Conservation (phyloP, 2,329 filamentous ascomycete genomes). For the Didymella lethalis region DNA sequence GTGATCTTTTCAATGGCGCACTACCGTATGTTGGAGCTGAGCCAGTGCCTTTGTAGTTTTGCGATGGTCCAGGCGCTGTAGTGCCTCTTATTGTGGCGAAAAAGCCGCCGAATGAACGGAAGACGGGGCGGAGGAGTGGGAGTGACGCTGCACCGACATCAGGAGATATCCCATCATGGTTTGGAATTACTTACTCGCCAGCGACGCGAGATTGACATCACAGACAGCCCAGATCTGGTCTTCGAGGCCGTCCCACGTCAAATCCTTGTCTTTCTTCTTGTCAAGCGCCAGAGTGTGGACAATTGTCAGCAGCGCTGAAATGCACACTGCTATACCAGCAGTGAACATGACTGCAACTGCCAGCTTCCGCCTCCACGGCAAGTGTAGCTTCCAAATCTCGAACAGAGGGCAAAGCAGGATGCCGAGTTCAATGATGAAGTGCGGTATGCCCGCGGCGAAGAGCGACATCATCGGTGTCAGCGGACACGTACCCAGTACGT, state of each 20-base stretch:
- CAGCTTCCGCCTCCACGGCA: conserved; percentile 27
- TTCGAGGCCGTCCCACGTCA: conserved; percentile 33
- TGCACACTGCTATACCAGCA: conserved; percentile 31
- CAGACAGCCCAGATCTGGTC: conserved; percentile 39
- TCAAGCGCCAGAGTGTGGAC: conserved; percentile 27
- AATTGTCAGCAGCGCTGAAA: conserved; percentile 31
- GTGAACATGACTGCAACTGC: conserved; percentile 33
- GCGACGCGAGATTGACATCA: conserved; percentile 35
- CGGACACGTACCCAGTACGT: conserved; percentile 24
- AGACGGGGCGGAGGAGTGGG: conserved; percentile 30
- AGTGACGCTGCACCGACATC: conserved; percentile 26
- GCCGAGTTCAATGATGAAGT: conserved; percentile 34
- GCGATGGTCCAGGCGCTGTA: neutral
- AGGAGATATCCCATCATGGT: neutral
- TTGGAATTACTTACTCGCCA: conserved; percentile 24
- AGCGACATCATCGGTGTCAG: conserved; percentile 33
- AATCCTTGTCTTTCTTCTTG: conserved; percentile 24
- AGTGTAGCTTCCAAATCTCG: conserved; percentile 30
- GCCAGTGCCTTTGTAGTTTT: conserved; percentile 16
- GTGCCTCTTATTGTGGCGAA: conserved; percentile 20
- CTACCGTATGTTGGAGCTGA: conserved; percentile 25
- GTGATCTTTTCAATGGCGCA: conserved; percentile 7
- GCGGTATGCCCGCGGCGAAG: conserved; percentile 28
- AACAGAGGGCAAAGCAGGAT: conserved; percentile 33
- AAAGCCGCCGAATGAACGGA: conserved; percentile 26